A percentile compares a stretch with the other conserved stretches of the same genome.
Evolutionary conservation across 345 rosid species (phyloP).

Genomic region (Anacardium occidentale): DNA sequence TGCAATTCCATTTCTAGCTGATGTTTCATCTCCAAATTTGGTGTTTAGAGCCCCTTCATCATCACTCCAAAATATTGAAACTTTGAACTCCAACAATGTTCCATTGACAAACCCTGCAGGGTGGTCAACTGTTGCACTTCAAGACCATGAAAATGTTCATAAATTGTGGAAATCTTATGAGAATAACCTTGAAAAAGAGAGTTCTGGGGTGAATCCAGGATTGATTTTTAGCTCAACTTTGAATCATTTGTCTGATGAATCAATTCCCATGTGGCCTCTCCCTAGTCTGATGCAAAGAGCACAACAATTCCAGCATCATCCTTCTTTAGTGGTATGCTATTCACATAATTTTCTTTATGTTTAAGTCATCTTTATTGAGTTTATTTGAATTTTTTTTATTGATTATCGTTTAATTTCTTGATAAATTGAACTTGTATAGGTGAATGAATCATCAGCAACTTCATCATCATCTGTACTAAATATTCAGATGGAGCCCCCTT

Average conservation of each 20-base stretch:
- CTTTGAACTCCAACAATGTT: slow-evolving; percentile 22
- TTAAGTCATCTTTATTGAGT: not conserved
- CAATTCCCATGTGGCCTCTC: slow-evolving; percentile 35
- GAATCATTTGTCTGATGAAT: slow-evolving; percentile 28
- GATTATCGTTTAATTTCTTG: not conserved
- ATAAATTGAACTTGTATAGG: slow-evolving; percentile 29
- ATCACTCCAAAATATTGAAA: slow-evolving; percentile 22
- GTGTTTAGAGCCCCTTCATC: slow-evolving; percentile 20
- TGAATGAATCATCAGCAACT: slow-evolving; percentile 44
- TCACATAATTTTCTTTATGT: not conserved
- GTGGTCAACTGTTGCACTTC: slow-evolving; percentile 23
- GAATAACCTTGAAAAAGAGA: slow-evolving; percentile 27
- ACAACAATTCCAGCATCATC: slow-evolving; percentile 28
- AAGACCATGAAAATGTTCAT: slow-evolving; percentile 21
- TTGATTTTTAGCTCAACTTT: slow-evolving; percentile 21
- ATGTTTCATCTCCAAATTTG: slow-evolving; percentile 26
- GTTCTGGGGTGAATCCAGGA: slow-evolving; percentile 32
- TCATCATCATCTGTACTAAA: slow-evolving; percentile 36
- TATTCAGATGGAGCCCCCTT: slow-evolving; percentile 72
- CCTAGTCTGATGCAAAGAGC: slow-evolving; percentile 36
- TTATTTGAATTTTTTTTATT: not conserved
- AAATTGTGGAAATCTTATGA: slow-evolving; percentile 31
- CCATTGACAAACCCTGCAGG: slow-evolving; percentile 25
- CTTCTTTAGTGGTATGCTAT: slow-evolving; percentile 36
- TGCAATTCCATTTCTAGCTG: slow-evolving; percentile 17